Evolutionary conservation across 2,329 filamentous ascomycete genomes (phyloP).

Genomic region (Cordyceps fumosorosea): DNA sequence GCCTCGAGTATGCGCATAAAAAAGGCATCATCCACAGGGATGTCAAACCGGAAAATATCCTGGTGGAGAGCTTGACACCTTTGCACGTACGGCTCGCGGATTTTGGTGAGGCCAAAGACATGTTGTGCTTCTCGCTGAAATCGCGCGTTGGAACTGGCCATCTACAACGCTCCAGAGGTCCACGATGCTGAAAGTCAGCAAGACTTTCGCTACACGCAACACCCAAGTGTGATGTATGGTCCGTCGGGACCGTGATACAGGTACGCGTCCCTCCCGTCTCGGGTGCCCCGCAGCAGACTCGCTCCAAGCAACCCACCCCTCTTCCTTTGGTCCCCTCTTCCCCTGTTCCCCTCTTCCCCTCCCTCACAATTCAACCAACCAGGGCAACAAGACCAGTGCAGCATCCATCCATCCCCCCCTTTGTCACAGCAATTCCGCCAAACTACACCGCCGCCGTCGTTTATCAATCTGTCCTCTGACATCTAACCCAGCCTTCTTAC

Average conservation of each 20-base stretch:
- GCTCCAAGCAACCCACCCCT: too few relatives aligned
- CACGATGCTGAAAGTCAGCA: background rate
- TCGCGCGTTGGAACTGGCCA: background rate
- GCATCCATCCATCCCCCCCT: background rate
- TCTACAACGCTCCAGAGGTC: background rate
- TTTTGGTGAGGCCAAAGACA: background rate
- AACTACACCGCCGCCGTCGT: background rate
- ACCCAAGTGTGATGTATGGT: background rate
- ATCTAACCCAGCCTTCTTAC: background rate
- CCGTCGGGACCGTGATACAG: background rate
- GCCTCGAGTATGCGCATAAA: background rate
- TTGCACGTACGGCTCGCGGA: background rate
- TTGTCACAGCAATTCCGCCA: background rate
- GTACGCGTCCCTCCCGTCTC: background rate
- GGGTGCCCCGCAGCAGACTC: background rate
- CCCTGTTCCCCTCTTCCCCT: background rate
- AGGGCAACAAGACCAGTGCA: background rate
- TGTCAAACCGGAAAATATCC: background rate
- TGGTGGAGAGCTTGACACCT: background rate
- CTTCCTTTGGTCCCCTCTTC: background rate
- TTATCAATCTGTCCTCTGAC: background rate
- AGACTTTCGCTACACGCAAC: background rate
- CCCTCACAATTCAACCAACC: background rate
- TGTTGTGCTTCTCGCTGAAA: background rate
- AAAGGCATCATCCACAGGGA: background rate